Evolutionary conservation across 2,329 filamentous ascomycete species (phyloP).

Genomic region (Alternaria conjuncta): DNA sequence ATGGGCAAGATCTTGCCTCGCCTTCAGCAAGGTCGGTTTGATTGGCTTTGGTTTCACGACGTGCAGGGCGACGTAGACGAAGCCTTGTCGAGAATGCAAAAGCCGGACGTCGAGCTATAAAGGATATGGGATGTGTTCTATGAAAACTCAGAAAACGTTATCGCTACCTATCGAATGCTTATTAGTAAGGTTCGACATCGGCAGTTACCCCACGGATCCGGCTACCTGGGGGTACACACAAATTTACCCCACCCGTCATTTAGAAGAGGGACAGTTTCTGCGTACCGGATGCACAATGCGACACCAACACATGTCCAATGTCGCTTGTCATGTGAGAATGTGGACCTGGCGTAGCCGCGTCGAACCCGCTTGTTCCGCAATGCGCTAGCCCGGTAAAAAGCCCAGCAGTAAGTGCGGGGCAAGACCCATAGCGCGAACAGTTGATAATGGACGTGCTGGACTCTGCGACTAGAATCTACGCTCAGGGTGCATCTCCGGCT

Average conservation of each 20-base stretch:
- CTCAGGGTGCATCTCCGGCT: neutral
- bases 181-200: too few species aligned
- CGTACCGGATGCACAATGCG: too few species aligned
- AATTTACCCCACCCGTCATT: too few species aligned
- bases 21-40: neutral
- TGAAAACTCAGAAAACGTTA: too few species aligned
- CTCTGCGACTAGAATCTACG: neutral
- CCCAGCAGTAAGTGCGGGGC: neutral
- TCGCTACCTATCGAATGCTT: too few species aligned
- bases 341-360: neutral
- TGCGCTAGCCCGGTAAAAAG: neutral
- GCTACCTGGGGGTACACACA: too few species aligned
- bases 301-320: too few species aligned
- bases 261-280: too few species aligned
- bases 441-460: neutral
- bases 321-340: too few species aligned
- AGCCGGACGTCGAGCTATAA: neutral
- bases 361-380: neutral
- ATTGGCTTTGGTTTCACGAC: neutral
- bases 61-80: neutral
- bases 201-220: too few species aligned
- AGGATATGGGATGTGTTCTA: too few species aligned
- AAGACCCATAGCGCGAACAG: accelerated
- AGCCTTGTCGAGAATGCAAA: neutral
- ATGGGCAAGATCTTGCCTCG: neutral